These are phyloP conservation scores for Naumovozyma dairenensis DNA, from an alignment of 805 yeast genomes.

Conservation along the genomic window DNA sequence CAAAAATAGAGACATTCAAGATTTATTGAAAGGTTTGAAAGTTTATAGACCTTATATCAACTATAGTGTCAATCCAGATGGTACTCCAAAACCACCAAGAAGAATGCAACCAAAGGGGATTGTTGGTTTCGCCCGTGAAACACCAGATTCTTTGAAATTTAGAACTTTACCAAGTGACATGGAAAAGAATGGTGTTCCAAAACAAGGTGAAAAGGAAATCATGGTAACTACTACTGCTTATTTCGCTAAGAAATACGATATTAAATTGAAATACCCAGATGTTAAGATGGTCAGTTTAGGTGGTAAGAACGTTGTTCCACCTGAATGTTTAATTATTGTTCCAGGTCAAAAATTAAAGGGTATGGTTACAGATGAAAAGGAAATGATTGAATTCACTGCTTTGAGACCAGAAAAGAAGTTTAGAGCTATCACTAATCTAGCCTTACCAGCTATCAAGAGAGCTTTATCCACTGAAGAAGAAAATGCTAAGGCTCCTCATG, in stretches of 20 bases:
- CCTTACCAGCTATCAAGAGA: constrained; percentile 12
- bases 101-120: constrained; percentile 12
- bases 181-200: constrained; percentile 4
- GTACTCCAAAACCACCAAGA: constrained; percentile 13
- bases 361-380: constrained; percentile 8
- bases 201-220: constrained; percentile 7
- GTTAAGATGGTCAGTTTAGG: constrained; percentile 13
- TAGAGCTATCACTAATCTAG: constrained; percentile 11
- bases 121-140: constrained; percentile 16
- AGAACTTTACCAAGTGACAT: constrained; percentile 9
- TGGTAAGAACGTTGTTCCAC: constrained; percentile 13
- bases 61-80: constrained; percentile 16
- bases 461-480: constrained; percentile 9
- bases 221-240: constrained; percentile 10
- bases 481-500: constrained; percentile 5
- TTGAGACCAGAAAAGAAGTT: constrained; percentile 16
- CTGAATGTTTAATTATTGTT: constrained; percentile 17
- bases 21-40: constrained; percentile 13
- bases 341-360: constrained; percentile 21
- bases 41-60: constrained; percentile 17
- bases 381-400: constrained; percentile 15
- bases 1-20: constrained; percentile 10
- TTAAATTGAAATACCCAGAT: constrained; percentile 16
- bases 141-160: constrained; percentile 13
- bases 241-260: constrained; percentile 12